phyloP scores from a whole-genome alignment of 768 basidiomycete species.

The Mrakia blollopis region DNA sequence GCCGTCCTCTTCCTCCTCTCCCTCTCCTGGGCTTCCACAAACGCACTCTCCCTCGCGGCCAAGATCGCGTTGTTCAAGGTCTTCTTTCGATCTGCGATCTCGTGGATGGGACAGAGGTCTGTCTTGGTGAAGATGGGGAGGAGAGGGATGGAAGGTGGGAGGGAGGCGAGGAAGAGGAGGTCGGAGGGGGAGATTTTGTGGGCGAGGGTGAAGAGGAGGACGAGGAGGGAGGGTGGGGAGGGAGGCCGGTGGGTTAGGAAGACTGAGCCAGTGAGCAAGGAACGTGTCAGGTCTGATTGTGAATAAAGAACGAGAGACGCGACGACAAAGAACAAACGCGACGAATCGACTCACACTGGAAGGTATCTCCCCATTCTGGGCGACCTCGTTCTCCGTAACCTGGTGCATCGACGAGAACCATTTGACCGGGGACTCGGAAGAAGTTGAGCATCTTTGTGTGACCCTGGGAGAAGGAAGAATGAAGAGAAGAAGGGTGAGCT shows the following conservation, averaged over 20 bases:
- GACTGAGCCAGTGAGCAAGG: conserved; percentile 9
- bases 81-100: background rate
- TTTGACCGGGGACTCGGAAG: conserved; percentile 20
- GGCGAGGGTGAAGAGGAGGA: conserved; percentile 22
- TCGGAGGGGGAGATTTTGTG: conserved; percentile 22
- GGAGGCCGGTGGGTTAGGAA: conserved; percentile 24
- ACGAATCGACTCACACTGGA: conserved; percentile 45
- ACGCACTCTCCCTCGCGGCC: conserved; percentile 13
- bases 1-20: background rate
- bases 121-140: conserved; percentile 32
- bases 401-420: conserved; percentile 64
- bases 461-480: conserved; percentile 25
- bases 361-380: conserved; percentile 67
- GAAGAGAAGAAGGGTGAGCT: conserved; percentile 2
- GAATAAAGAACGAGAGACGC: too few species aligned
- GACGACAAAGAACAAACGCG: background rate
- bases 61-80: conserved; percentile 10
- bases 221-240: conserved; percentile 22
- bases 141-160: conserved; percentile 22
- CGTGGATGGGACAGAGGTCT: conserved; percentile 4
- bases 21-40: conserved; percentile 7
- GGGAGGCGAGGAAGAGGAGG: conserved; percentile 26
- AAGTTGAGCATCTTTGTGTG: conserved; percentile 34
- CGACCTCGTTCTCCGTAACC: conserved; percentile 73
- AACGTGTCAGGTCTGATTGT: too few species aligned